Evolutionary conservation across 192 early-diverging fungal genomes (phyloP).

Genomic region (Thamnidium elegans): DNA sequence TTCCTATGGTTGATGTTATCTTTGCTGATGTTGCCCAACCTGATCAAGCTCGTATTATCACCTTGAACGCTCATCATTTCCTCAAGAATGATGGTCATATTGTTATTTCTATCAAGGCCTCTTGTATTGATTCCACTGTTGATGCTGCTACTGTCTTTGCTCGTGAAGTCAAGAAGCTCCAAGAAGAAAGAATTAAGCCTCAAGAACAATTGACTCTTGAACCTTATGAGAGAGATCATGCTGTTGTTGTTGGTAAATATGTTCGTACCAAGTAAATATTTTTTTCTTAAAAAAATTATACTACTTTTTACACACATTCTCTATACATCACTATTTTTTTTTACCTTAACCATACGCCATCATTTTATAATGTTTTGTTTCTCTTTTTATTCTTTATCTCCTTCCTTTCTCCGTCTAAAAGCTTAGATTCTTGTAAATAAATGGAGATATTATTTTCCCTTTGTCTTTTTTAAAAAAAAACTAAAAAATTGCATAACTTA

Average conservation of each 20-base stretch:
- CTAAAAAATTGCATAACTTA: no score
- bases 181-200: constrained; percentile 84
- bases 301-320: neutral
- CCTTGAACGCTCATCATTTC: constrained; percentile 96
- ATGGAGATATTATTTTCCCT: no score
- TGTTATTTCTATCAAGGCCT: constrained; percentile 99
- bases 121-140: constrained; percentile 99
- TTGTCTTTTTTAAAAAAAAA: no score
- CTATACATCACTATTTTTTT: neutral
- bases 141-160: constrained; percentile 96
- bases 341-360: neutral
- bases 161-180: constrained; percentile 92
- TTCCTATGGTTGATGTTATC: constrained; percentile 97
- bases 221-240: constrained; percentile 99
- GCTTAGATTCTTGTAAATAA: neutral
- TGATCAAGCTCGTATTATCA: constrained; percentile 98
- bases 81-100: constrained; percentile 96
- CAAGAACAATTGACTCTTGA: constrained; percentile 96
- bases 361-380: neutral
- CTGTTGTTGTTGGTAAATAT: constrained; percentile 92
- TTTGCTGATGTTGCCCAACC: constrained; percentile 99
- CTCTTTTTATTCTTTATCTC: constrained; percentile 5
- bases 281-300: neutral
- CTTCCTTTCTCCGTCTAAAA: constrained; percentile 2
- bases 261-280: constrained; percentile 49